Evolutionary conservation across 139 green algal genomes (phyloP).

Genomic region (Parachlorella kessleri): DNA sequence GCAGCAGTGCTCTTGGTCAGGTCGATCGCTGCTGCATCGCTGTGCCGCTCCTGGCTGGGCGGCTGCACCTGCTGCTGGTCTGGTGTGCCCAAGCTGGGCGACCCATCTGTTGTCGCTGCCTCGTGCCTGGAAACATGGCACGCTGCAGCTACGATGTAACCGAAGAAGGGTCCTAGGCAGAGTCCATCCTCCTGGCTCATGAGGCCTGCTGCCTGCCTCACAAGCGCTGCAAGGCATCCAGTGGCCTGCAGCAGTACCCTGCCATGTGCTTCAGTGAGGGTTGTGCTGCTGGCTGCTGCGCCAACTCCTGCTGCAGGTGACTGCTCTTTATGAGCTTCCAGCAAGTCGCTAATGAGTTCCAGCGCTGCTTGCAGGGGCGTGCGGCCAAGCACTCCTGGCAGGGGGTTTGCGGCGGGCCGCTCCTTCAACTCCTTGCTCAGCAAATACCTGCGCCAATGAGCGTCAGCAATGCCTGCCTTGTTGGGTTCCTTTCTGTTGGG

Average conservation of each 20-base stretch:
- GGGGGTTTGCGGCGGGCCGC: not conserved
- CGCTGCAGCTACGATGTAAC: not conserved
- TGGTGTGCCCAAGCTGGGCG: not conserved
- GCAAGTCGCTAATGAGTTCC: constrained; percentile 1
- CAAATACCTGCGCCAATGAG: not conserved
- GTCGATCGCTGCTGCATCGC: not conserved
- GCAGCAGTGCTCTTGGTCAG: not conserved
- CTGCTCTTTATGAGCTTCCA: constrained; percentile 13
- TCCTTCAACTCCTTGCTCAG: not conserved
- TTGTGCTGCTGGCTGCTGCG: not conserved
- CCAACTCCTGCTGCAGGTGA: not conserved
- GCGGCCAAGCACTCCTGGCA: not conserved
- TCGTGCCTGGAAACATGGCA: not conserved
- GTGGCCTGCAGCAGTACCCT: not conserved
- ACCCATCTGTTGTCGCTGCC: not conserved
- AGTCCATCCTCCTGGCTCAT: not conserved
- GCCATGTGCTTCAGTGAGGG: not conserved
- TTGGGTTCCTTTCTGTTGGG: not conserved
- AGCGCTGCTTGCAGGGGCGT: constrained; percentile 6
- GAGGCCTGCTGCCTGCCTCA: not conserved
- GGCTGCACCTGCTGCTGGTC: not conserved
- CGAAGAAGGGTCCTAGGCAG: not conserved
- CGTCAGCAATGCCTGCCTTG: not conserved
- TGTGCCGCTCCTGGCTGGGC: not conserved
- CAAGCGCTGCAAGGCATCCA: not conserved